These are phyloP conservation scores for Carex littledalei DNA, from an alignment of 176 grass and related monocot genomes.

Conservation along the genomic window DNA sequence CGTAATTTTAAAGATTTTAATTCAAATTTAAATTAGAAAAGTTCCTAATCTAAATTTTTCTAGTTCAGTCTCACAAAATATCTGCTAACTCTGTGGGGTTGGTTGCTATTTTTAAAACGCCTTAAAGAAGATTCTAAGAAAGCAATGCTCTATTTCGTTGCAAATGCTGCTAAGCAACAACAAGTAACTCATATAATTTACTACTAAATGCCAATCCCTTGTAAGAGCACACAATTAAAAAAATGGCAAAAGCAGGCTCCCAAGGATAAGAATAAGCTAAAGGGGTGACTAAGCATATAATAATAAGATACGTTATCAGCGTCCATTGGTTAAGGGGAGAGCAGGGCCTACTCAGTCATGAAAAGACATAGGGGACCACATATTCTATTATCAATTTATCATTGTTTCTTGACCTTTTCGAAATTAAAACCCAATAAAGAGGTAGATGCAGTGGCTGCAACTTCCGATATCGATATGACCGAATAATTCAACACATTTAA, in stretches of 20 bases:
- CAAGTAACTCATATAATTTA: background rate
- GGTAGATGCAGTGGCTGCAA: background rate
- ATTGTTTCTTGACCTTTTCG: background rate
- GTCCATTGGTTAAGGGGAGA: background rate
- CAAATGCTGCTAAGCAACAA: background rate
- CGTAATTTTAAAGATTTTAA: no score
- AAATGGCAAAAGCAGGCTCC: background rate
- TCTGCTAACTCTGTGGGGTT: background rate
- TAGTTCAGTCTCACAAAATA: background rate
- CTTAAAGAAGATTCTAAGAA: background rate
- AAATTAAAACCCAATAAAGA: background rate
- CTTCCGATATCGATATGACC: background rate
- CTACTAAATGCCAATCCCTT: background rate
- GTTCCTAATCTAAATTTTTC: no score
- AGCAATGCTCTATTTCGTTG: background rate
- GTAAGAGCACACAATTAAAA: background rate
- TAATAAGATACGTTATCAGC: background rate
- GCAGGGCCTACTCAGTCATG: background rate
- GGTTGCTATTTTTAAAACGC: background rate
- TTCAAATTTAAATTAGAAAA: no score
- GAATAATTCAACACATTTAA: background rate
- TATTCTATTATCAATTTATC: background rate
- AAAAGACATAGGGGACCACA: constrained; percentile 7
- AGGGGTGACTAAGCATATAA: background rate
- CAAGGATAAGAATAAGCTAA: background rate